Evolutionary conservation across 2,329 filamentous ascomycete genomes (phyloP).

Genomic region (Leptographium wingfieldii): DNA sequence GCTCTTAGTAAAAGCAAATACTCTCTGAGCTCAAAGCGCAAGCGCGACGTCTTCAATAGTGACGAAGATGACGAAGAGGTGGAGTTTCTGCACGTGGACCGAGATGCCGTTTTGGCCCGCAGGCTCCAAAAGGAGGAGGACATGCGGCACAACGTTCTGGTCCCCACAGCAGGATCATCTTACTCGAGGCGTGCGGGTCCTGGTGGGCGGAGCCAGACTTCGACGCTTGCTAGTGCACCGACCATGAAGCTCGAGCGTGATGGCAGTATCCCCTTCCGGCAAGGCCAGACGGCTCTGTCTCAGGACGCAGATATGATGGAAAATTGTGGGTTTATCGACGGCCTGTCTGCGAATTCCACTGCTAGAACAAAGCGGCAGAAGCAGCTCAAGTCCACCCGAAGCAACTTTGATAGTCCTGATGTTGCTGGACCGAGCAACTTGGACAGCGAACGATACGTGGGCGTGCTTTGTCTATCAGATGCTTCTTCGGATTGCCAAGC

Average conservation of each 20-base stretch:
- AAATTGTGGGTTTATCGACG: too few relatives aligned
- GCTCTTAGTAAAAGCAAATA: slow-evolving; percentile 36
- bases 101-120: slow-evolving; percentile 40
- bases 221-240: too few relatives aligned
- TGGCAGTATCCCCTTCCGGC: not conserved
- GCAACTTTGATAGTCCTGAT: too few relatives aligned
- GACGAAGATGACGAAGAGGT: slow-evolving; percentile 26
- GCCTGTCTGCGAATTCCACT: too few relatives aligned
- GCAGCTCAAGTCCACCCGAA: too few relatives aligned
- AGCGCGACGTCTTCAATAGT: slow-evolving; percentile 27
- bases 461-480: not conserved
- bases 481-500: slow-evolving; percentile 12
- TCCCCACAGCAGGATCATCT: not conserved
- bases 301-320: too few relatives aligned
- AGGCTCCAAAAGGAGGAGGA: slow-evolving; percentile 39
- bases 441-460: too few relatives aligned
- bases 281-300: not conserved
- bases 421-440: too few relatives aligned
- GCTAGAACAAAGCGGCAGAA: too few relatives aligned
- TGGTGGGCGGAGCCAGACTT: not conserved
- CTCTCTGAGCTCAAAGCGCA: slow-evolving; percentile 30
- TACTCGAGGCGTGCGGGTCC: not conserved
- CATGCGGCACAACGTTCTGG: not conserved
- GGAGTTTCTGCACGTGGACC: slow-evolving; percentile 3
- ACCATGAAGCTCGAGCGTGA: too few relatives aligned